These are phyloP conservation scores for Hypoxylon fragiforme DNA, from an alignment of 495 filamentous ascomycete species.

Conservation along the genomic window DNA sequence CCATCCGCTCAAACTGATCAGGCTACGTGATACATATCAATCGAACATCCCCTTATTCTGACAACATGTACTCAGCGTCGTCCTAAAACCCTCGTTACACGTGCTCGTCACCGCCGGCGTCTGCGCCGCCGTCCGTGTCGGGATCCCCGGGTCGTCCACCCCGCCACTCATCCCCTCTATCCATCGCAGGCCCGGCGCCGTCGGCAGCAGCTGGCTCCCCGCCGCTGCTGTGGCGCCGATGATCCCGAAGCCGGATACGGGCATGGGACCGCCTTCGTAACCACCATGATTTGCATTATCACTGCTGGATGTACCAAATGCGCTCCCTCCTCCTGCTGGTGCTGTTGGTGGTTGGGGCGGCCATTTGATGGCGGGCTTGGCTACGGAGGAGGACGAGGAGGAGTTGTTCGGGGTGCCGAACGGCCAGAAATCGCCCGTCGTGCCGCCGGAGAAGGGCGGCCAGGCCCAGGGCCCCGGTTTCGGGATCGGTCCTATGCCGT, in stretches of 20 bases:
- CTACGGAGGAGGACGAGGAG: no score
- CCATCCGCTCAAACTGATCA: no score
- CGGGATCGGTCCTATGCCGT: neutral
- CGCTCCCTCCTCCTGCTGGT: no score
- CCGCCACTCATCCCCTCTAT: neutral
- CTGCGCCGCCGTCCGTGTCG: neutral
- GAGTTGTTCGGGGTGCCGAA: neutral
- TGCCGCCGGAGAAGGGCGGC: slow-evolving; percentile 3
- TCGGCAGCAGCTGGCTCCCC: no score
- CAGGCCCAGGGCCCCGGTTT: slow-evolving; percentile 18
- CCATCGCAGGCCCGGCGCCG: neutral
- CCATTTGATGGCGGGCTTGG: no score
- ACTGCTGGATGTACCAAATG: no score
- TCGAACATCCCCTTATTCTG: no score
- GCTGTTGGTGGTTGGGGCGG: no score
- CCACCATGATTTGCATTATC: no score
- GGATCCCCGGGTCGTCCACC: neutral
- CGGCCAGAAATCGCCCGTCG: neutral
- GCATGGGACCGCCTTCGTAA: neutral
- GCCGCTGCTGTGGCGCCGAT: neutral
- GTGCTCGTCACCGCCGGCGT: slow-evolving; percentile 3
- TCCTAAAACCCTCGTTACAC: neutral
- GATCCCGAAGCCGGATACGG: neutral
- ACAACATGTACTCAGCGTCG: neutral
- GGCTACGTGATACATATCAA: no score